These are phyloP conservation scores for Scutellaria baicalensis DNA, from an alignment of 257 asterid genomes.

Conservation along the genomic window DNA sequence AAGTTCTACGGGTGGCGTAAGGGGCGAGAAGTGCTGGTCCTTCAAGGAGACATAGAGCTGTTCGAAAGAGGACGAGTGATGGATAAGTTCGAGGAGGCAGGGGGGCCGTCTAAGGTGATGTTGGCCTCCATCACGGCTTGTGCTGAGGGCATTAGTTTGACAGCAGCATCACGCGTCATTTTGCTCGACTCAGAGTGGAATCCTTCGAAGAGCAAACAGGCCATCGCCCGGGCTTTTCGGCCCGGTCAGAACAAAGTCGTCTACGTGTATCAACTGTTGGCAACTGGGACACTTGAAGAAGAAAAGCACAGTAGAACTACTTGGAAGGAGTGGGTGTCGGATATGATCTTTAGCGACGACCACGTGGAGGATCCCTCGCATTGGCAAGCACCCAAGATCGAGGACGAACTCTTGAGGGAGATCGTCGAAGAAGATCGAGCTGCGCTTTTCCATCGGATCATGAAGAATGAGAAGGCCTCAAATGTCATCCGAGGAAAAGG, in stretches of 20 bases:
- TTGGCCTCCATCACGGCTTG: slow-evolving; percentile 93
- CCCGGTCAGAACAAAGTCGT: slow-evolving; percentile 98
- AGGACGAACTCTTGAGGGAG: slow-evolving; percentile 86
- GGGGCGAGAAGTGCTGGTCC: slow-evolving; percentile 80
- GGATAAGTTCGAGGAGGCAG: slow-evolving; percentile 89
- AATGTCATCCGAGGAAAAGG: slow-evolving; percentile 73
- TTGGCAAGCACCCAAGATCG: slow-evolving; percentile 95
- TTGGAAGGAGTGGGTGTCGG: slow-evolving; percentile 99
- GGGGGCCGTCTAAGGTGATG: slow-evolving; percentile 88
- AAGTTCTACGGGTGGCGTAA: slow-evolving; percentile 75
- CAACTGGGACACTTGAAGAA: slow-evolving; percentile 80
- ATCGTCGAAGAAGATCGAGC: slow-evolving; percentile 94
- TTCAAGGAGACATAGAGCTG: slow-evolving; percentile 96
- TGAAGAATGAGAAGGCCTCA: slow-evolving; percentile 97
- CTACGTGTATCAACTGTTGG: slow-evolving; percentile 85
- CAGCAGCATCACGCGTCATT: slow-evolving; percentile 91
- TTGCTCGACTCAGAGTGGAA: slow-evolving; percentile 96
- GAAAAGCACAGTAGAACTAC: slow-evolving; percentile 86
- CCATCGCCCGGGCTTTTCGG: slow-evolving; percentile 85
- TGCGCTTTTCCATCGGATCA: slow-evolving; percentile 67
- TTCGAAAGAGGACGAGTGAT: slow-evolving; percentile 86
- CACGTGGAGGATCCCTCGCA: slow-evolving; percentile 85
- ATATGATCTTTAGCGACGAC: slow-evolving; percentile 95
- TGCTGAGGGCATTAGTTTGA: slow-evolving; percentile 92
- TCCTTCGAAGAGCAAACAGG: slow-evolving; percentile 96